A percentile compares a stretch with the other conserved stretches of the same genome.
Evolutionary conservation across 352 stramenopile genomes (phyloP).

Genomic region (Pythium guiyangense): DNA sequence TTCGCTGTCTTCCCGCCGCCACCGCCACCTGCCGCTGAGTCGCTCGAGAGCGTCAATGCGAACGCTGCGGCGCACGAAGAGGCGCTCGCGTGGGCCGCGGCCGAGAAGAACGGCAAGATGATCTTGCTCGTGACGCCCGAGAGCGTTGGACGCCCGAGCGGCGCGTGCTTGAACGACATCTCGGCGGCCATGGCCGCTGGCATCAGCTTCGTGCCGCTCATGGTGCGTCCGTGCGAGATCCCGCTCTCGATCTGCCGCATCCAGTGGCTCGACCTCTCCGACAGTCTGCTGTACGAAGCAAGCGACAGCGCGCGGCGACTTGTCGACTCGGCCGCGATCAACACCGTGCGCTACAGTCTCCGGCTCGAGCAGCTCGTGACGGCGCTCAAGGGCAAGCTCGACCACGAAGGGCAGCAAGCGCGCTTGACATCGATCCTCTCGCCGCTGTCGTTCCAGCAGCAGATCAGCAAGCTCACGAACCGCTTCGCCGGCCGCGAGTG

Average conservation of each 20-base stretch:
- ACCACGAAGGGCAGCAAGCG: constrained; percentile 71
- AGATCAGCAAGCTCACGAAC: constrained; percentile 68
- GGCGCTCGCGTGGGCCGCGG: constrained; percentile 51
- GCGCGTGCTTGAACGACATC: constrained; percentile 71
- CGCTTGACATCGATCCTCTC: constrained; percentile 59
- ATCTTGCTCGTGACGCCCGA: constrained; percentile 67
- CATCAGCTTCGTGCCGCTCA: constrained; percentile 66
- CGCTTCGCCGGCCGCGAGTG: constrained; percentile 58
- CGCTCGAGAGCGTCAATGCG: constrained; percentile 2
- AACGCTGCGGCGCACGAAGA: constrained; percentile 32
- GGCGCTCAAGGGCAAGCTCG: constrained; percentile 52
- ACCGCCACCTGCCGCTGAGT: constrained; percentile 5
- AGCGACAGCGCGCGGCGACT: constrained; percentile 3
- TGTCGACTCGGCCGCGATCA: constrained; percentile 24
- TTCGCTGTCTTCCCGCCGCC: constrained; percentile 41
- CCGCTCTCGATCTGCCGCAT: constrained; percentile 78
- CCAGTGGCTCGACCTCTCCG: constrained; percentile 75
- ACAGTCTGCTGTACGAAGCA: constrained; percentile 49
- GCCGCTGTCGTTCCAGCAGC: constrained; percentile 66
- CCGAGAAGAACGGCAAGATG: constrained; percentile 58
- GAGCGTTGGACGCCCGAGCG: constrained; percentile 57
- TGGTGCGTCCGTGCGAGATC: constrained; percentile 72
- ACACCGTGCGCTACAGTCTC: constrained; percentile 44
- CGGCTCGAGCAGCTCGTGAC: constrained; percentile 50
- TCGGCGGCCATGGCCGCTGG: constrained; percentile 65